phyloP scores from a whole-genome alignment of 2,329 filamentous ascomycete species.

The Cordyceps fumosorosea region DNA sequence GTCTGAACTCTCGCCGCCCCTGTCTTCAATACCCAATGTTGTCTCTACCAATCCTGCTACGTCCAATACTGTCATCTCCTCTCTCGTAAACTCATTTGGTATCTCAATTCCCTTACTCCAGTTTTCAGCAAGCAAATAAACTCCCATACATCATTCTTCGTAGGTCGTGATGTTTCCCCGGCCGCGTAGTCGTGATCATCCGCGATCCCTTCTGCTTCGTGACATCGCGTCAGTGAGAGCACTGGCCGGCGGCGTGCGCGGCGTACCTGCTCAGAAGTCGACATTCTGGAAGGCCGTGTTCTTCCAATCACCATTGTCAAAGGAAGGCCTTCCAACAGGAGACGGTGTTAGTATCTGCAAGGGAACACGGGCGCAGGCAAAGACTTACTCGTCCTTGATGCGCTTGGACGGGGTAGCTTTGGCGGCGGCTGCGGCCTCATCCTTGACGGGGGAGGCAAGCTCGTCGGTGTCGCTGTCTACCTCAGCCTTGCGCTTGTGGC shows the following conservation, averaged over 20 bases:
- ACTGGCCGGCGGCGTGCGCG: not conserved
- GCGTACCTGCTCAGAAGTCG: not conserved
- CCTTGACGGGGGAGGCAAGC: slow-evolving; percentile 15
- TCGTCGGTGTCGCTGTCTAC: slow-evolving; percentile 15
- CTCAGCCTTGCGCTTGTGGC: slow-evolving; percentile 19
- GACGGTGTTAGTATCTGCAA: not conserved
- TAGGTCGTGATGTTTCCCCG: not conserved
- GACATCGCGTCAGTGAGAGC: not conserved
- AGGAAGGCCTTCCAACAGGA: not conserved
- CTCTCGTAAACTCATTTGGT: not conserved
- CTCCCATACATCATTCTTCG: not conserved
- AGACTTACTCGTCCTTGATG: slow-evolving; percentile 12
- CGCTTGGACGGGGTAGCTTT: slow-evolving; percentile 20
- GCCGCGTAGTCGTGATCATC: not conserved
- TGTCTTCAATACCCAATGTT: not conserved
- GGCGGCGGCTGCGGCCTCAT: slow-evolving; percentile 19
- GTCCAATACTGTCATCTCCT: not conserved
- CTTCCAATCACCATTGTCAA: not conserved
- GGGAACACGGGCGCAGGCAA: too few species aligned
- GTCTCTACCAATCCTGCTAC: not conserved
- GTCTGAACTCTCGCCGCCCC: not conserved
- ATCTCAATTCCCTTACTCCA: not conserved
- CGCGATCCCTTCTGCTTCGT: not conserved
- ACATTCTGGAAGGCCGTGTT: not conserved
- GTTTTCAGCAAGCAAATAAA: not conserved